These are phyloP conservation scores for Wickerhamomyces sp. DNA, from an alignment of 1,139 yeast species.

Conservation along the genomic window DNA sequence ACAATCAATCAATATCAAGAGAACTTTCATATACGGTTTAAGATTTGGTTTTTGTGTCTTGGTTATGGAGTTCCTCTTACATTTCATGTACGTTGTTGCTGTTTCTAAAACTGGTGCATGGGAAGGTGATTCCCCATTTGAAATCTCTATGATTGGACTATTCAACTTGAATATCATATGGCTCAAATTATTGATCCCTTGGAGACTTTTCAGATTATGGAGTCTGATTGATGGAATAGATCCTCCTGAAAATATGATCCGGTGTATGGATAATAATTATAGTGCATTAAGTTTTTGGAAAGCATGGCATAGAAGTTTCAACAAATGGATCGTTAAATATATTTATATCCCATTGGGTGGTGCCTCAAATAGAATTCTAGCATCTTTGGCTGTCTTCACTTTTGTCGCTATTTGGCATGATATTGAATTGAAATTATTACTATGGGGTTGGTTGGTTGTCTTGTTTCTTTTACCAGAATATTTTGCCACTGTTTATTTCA, in stretches of 20 bases:
- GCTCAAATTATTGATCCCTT: constrained; percentile 88
- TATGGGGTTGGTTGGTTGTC: constrained; percentile 97
- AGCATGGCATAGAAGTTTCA: constrained; percentile 96
- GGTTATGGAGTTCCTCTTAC: constrained; percentile 85
- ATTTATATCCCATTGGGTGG: constrained; percentile 92
- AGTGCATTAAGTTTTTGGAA: constrained; percentile 95
- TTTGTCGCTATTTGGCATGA: constrained; percentile 99
- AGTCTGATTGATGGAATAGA: constrained; percentile 85
- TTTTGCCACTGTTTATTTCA: constrained; percentile 44
- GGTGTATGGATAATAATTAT: constrained; percentile 93
- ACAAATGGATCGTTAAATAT: constrained; percentile 81
- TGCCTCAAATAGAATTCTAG: constrained; percentile 58
- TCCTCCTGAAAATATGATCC: constrained; percentile 96
- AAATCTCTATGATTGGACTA: constrained; percentile 90
- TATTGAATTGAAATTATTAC: constrained; percentile 73
- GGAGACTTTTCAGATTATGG: constrained; percentile 96
- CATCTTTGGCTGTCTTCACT: constrained; percentile 84
- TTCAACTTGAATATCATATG: constrained; percentile 88
- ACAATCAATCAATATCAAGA: constrained; percentile 47
- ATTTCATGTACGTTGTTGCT: constrained; percentile 89
- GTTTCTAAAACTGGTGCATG: constrained; percentile 84
- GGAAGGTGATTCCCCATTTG: constrained; percentile 86
- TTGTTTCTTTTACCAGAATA: constrained; percentile 87
- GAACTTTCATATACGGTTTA: constrained; percentile 58
- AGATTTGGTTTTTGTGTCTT: constrained; percentile 70